Evolutionary conservation across 2,329 filamentous ascomycete species (phyloP), one percentile per base, ranked within the genome.

Genomic region (Orbilia oligospora): DNA sequence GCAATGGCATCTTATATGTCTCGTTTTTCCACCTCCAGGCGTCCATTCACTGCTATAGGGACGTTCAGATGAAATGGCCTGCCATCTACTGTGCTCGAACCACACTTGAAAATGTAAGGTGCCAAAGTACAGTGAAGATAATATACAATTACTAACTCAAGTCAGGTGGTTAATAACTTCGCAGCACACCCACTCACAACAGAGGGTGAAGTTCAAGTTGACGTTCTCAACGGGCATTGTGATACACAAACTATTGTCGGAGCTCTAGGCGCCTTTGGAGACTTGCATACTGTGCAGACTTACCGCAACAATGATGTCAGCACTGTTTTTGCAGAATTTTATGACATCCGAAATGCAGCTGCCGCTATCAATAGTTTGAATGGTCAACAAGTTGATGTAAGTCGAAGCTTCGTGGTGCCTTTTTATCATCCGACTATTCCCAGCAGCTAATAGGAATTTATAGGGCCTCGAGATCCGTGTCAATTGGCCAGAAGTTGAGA

Each of bases 271-370:
- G n/a, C 30, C 1, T 22, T 76, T 64, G 89, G 88, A 0, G 85
- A 87, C 10, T 82, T 90, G 0, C 88, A 87, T 80, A 87, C 88
- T 0, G 86, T 89, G 80, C 84, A 87, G 61, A 85, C 84, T 36
- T 83, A 85, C 12, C 81, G 83, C 14, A 84, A 84, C 12, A 84
- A 85, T 84, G 85, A 9, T 85, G 86, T 36, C 86, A 85, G 6
- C 81, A 86, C 5, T 85, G 87, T 87, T 6, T 83, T 88, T 56
- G 86, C 86, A 1, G 88, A 90, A 80, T 90, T 87, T 72, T 86
- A 86, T 66, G 88, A 90, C 76, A 84, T 85, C 22, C 84, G 86
- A 1, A 83, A 86, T 65, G 87, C 87, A 9, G 55, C 85, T 16
- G 81, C 81, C 3, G 86, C 87, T 4, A 83, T 86, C 2, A 81